These are phyloP conservation scores for Camptophora hylomeconis DNA, from an alignment of 2,329 filamentous ascomycete species.

Conservation along the genomic window DNA sequence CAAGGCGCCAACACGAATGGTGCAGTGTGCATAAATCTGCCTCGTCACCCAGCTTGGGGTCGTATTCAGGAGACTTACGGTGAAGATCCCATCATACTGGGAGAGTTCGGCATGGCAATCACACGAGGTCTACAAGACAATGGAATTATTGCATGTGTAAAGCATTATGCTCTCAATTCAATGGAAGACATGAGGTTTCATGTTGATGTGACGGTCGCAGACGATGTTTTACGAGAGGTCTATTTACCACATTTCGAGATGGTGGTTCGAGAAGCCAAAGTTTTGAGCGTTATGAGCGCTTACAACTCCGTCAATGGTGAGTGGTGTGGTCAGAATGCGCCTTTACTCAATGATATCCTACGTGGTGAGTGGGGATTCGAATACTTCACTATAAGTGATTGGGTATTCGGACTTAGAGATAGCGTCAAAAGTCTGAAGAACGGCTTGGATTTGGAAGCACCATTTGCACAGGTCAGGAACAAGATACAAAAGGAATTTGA, in stretches of 20 bases:
- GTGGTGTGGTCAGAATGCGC: slow-evolving; percentile 52
- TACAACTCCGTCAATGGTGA: slow-evolving; percentile 65
- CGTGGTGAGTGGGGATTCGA: slow-evolving; percentile 61
- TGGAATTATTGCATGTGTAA: slow-evolving; percentile 21
- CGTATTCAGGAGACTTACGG: slow-evolving; percentile 18
- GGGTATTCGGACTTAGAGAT: slow-evolving; percentile 60
- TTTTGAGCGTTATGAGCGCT: slow-evolving; percentile 58
- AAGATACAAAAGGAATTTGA: too few relatives aligned
- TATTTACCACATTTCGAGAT: slow-evolving; percentile 50
- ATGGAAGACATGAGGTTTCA: slow-evolving; percentile 21
- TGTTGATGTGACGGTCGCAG: slow-evolving; percentile 18
- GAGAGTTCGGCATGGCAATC: slow-evolving; percentile 18
- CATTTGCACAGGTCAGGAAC: too few relatives aligned
- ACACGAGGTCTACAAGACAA: slow-evolving; percentile 15
- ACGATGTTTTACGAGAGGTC: slow-evolving; percentile 18
- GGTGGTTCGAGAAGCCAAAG: slow-evolving; percentile 56
- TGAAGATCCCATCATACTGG: slow-evolving; percentile 17
- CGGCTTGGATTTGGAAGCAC: too few relatives aligned
- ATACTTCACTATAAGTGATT: slow-evolving; percentile 53
- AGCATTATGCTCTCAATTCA: slow-evolving; percentile 21
- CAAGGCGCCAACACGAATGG: slow-evolving; percentile 19
- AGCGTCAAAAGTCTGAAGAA: too few relatives aligned
- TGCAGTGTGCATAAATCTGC: slow-evolving; percentile 19
- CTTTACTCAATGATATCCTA: slow-evolving; percentile 55
- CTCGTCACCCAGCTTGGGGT: slow-evolving; percentile 18